Base-by-base conservation (phyloP, 2,329 filamentous ascomycete species). In the Calonectria pauciramosa region DNA sequence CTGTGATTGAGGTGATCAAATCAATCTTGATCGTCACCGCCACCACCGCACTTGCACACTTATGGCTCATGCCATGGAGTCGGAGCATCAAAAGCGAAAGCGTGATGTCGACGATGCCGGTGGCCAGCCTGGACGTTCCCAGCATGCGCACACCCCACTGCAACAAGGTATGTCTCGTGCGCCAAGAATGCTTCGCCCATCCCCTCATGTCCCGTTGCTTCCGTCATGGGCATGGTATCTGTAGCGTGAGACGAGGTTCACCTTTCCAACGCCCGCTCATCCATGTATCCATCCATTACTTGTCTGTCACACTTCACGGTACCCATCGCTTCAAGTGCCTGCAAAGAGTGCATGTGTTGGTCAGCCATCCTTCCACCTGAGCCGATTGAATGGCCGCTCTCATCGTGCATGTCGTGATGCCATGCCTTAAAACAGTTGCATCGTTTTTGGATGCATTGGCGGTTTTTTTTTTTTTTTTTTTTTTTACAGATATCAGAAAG, bases 11-110 rank as follows among this genome's bases (percentile, higher is more conserved):
- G 56, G 59, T 65, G 59, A 70, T 51, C 60, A 59, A 68, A 65
- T 51, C 60, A 44, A 59, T 44, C 26, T 49, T 56, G 38, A 23
- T 59, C 60, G 16, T 64, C 65, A 52, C 47, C 56, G 41, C 70
- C 34, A 38, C 73, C 70, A 64, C 51, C 51, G 68, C 44, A 66
- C 51, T 41, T 59, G 71, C 68, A 51, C 38, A 60, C 65, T 41
- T 70, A 88, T 88, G 87, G 85, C 86, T 78, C 86, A 87, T 81
- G 84, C 82, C 80, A 81, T 83, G 75, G 86, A 86, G 38, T 76
- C 82, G 69, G 86, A 88, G 70, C 81, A 84, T 76, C 85, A 86
- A 81, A 89, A 89, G 83, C 86, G 88, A 77, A 89, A 89, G 81
- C 87, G 87, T 78, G 87, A 88, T 75, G 79, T 83, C 72, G 87